Conservation (phyloP, 2,329 filamentous ascomycete genomes). For the Botrytis galanthina region DNA sequence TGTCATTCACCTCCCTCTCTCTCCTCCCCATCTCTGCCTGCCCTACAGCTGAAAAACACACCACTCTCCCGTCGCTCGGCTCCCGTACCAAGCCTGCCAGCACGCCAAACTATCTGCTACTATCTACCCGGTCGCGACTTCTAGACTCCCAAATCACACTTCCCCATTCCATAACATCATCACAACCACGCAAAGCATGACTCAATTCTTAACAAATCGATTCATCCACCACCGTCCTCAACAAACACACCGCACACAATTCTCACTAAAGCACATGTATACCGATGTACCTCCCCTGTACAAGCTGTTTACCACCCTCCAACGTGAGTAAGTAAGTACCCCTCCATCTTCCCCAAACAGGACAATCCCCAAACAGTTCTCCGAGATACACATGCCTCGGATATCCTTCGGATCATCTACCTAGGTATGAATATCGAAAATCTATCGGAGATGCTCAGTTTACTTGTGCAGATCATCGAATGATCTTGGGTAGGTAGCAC, state of each 20-base stretch:
- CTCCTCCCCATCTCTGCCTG: not conserved
- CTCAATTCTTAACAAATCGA: not conserved
- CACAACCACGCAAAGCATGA: not conserved
- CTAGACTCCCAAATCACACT: not conserved
- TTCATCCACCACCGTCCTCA: not conserved
- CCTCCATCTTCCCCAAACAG: not conserved
- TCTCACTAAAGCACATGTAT: not conserved
- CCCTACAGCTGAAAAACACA: constrained; percentile 6
- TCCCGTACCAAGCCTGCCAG: constrained; percentile 6
- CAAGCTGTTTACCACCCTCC: not conserved
- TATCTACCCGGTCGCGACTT: not conserved
- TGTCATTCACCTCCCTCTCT: not conserved
- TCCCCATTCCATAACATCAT: not conserved
- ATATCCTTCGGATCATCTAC: constrained; percentile 4
- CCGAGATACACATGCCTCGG: not conserved
- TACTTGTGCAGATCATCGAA: not conserved
- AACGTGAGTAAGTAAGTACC: not conserved
- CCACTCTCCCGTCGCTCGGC: not conserved
- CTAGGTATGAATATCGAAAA: not conserved
- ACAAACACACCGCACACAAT: not conserved
- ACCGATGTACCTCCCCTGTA: not conserved
- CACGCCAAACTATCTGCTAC: not conserved
- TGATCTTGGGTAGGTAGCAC: not conserved
- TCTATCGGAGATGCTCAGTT: not conserved
- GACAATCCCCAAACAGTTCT: not conserved